phyloP scores from a whole-genome alignment of 2,329 filamentous ascomycete species.

The Ceratocystis albifundus region DNA sequence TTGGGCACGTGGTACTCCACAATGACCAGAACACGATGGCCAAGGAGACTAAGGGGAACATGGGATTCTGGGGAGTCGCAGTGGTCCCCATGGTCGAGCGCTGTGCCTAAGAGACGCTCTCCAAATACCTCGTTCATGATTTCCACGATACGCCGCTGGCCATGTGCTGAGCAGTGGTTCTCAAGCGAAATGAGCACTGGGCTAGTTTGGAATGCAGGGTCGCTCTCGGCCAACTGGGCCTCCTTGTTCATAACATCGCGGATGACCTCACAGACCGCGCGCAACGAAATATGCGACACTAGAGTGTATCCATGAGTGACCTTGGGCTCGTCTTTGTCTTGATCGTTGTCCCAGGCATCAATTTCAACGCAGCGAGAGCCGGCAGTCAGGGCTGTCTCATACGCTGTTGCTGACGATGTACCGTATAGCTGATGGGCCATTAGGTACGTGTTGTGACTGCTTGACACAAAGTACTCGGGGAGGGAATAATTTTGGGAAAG shows the following conservation, averaged over 20 bases:
- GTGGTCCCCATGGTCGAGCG: constrained; percentile 39
- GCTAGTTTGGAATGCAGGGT: constrained; percentile 35
- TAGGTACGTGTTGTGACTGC: constrained; percentile 63
- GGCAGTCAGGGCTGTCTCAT: constrained; percentile 49
- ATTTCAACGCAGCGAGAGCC: constrained; percentile 63
- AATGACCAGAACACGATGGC: constrained; percentile 53
- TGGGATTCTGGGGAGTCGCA: constrained; percentile 40
- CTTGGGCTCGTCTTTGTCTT: constrained; percentile 51
- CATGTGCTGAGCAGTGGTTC: constrained; percentile 51
- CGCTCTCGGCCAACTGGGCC: constrained; percentile 32
- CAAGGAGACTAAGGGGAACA: constrained; percentile 47
- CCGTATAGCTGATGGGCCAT: constrained; percentile 59
- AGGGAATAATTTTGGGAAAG: constrained; percentile 49
- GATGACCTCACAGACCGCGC: constrained; percentile 53
- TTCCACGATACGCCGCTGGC: constrained; percentile 49
- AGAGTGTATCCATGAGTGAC: constrained; percentile 60
- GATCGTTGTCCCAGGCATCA: constrained; percentile 57
- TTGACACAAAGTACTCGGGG: constrained; percentile 61
- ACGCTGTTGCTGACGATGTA: constrained; percentile 49
- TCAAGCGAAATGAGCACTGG: constrained; percentile 56
- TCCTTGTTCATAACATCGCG: constrained; percentile 51
- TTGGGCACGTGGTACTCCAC: constrained; percentile 53
- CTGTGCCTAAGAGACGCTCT: constrained; percentile 46
- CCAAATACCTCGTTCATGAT: constrained; percentile 57
- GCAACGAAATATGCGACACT: constrained; percentile 54